These are phyloP conservation scores for Teunomyces kruisii DNA, from an alignment of 805 yeast species.

Conservation along the genomic window DNA sequence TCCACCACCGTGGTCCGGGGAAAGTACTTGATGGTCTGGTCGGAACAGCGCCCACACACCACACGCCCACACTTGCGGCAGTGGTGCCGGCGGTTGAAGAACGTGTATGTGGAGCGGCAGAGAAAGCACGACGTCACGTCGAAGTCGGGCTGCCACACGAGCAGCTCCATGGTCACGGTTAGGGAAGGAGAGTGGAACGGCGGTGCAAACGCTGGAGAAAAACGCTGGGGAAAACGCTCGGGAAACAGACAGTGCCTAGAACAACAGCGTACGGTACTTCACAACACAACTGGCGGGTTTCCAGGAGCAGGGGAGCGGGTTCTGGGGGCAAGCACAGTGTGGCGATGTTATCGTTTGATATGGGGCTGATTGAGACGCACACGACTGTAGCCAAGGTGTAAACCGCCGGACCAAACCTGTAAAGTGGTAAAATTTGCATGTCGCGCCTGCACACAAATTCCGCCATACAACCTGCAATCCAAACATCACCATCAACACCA, in stretches of 20 bases:
- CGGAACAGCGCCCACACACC: slow-evolving; percentile 70
- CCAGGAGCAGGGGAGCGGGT: neutral
- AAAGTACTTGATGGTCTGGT: slow-evolving; percentile 39
- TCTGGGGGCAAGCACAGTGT: neutral
- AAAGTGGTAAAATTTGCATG: neutral
- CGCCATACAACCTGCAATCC: neutral
- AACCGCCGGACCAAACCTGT: neutral
- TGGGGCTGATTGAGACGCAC: neutral
- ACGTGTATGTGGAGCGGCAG: slow-evolving; percentile 53
- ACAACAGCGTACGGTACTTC: too few species aligned
- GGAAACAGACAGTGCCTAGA: neutral
- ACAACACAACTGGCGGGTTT: too few species aligned
- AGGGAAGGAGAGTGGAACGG: too few species aligned
- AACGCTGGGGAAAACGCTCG: neutral
- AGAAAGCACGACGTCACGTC: slow-evolving; percentile 51
- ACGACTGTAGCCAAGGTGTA: neutral
- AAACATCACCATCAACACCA: neutral
- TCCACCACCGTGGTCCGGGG: slow-evolving; percentile 17
- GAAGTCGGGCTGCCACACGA: slow-evolving; percentile 69
- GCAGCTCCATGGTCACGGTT: slow-evolving; percentile 7
- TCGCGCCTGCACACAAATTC: neutral
- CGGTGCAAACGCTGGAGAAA: too few species aligned
- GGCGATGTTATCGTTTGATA: neutral
- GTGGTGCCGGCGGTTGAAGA: slow-evolving; percentile 77
- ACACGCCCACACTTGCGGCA: slow-evolving; percentile 81